Evolutionary conservation across 305 asterid species (phyloP).

Genomic region (Fraxinus platypoda): DNA sequence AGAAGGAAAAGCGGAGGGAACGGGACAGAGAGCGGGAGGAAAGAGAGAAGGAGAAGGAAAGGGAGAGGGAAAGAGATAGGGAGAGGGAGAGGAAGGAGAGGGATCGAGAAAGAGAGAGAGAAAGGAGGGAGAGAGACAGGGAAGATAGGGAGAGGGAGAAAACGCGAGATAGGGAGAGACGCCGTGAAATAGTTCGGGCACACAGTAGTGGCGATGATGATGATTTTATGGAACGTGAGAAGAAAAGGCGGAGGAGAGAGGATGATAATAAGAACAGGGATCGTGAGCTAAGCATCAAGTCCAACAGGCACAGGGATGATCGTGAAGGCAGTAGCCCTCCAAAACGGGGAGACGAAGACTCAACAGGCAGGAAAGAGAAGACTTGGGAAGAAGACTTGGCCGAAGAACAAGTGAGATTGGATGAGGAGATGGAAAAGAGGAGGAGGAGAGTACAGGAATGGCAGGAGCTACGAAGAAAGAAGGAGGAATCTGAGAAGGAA

Average conservation of each 20-base stretch:
- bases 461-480: slow-evolving; percentile 79
- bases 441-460: slow-evolving; percentile 97
- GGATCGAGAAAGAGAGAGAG: slow-evolving; percentile 22
- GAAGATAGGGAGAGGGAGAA: slow-evolving; percentile 41
- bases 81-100: slow-evolving; percentile 22
- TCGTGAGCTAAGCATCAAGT: slow-evolving; percentile 41
- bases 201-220: slow-evolving; percentile 56
- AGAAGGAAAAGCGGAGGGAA: slow-evolving; percentile 31
- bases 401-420: slow-evolving; percentile 85
- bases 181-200: slow-evolving; percentile 43
- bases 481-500: slow-evolving; percentile 77
- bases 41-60: not conserved
- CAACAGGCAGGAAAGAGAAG: slow-evolving; percentile 39
- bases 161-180: slow-evolving; percentile 53
- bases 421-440: slow-evolving; percentile 88
- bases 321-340: slow-evolving; percentile 45
- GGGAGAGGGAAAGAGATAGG: slow-evolving; percentile 13
- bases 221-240: slow-evolving; percentile 54
- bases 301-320: slow-evolving; percentile 42
- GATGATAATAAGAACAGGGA: slow-evolving; percentile 47
- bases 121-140: slow-evolving; percentile 30
- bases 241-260: slow-evolving; percentile 70
- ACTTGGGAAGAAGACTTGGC: slow-evolving; percentile 75
- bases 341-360: slow-evolving; percentile 44
- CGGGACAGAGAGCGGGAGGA: not conserved